Evolutionary conservation across 1,139 yeast genomes (phyloP).

Genomic region (Taphrina sp.): DNA sequence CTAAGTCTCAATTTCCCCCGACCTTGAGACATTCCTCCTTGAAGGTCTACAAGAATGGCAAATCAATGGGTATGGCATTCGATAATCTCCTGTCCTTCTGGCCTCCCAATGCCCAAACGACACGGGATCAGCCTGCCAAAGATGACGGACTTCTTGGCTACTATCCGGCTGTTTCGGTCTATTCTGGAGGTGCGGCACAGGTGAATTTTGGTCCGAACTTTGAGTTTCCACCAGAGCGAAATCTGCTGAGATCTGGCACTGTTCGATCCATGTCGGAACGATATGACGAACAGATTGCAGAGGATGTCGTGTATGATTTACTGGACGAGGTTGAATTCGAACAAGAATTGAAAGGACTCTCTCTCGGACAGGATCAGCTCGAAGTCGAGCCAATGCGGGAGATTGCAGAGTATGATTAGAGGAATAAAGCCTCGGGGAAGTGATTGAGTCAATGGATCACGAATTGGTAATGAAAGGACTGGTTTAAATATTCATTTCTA

Average conservation of each 20-base stretch:
- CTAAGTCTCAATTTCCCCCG: conserved; percentile 39
- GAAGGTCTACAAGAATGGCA: conserved; percentile 74
- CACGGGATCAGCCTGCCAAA: conserved; percentile 36
- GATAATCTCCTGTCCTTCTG: conserved; percentile 69
- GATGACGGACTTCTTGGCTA: conserved; percentile 89
- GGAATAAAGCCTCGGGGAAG: no score
- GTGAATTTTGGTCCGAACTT: conserved; percentile 71
- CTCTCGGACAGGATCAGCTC: conserved; percentile 15
- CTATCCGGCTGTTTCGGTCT: conserved; percentile 85
- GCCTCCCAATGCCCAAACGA: conserved; percentile 60
- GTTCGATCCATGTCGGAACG: conserved; percentile 58
- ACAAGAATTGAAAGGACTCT: conserved; percentile 17
- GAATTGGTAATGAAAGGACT: no score
- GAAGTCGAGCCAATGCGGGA: conserved; percentile 16
- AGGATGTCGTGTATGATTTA: conserved; percentile 78
- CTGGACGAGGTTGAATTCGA: conserved; percentile 80
- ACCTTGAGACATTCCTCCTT: conserved; percentile 59
- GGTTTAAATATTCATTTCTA: no score
- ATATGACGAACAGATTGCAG: conserved; percentile 69
- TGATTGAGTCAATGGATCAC: no score
- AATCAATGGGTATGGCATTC: conserved; percentile 61
- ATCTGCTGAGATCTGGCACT: conserved; percentile 31
- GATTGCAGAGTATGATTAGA: conserved; percentile 20
- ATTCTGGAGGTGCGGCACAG: conserved; percentile 71
- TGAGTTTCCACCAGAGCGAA: conserved; percentile 47